Percentiles rank a stretch among this genome's conserved stretches.
Evolutionary conservation across 441 rosid genomes (phyloP).

Genomic region (Viola pubescens): DNA sequence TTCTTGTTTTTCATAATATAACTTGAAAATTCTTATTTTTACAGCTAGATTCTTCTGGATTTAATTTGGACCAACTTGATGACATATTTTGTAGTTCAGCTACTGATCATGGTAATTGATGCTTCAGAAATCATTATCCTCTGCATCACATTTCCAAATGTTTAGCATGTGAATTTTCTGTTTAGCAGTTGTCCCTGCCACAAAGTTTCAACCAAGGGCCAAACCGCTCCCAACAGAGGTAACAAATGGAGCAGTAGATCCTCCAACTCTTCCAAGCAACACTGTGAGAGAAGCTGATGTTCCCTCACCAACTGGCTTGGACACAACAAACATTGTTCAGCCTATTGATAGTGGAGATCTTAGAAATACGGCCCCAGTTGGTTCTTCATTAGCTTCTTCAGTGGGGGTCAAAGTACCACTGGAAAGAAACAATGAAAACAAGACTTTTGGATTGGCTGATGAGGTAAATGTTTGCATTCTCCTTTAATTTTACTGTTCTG

Average conservation of each 20-base stretch:
- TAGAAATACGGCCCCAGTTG: not conserved
- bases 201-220: too few relatives aligned
- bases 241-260: too few relatives aligned
- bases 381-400: not conserved
- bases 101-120: conserved; percentile 1
- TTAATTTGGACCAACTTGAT: conserved; percentile 9
- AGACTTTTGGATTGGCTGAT: too few relatives aligned
- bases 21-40: not conserved
- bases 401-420: not conserved
- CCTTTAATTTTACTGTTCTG: too few relatives aligned
- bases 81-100: not conserved
- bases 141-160: too few relatives aligned
- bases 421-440: too few relatives aligned
- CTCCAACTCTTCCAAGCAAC: too few relatives aligned
- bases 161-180: too few relatives aligned
- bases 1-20: not conserved
- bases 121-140: not conserved
- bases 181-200: too few relatives aligned
- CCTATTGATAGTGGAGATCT: conserved; percentile 5
- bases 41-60: conserved; percentile 8
- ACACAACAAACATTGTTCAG: not conserved
- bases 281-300: not conserved
- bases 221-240: too few relatives aligned
- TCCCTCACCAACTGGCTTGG: not conserved
- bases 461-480: not conserved